phyloP scores from a whole-genome alignment of 2,329 filamentous ascomycete species.

The Aureobasidium sp. region DNA sequence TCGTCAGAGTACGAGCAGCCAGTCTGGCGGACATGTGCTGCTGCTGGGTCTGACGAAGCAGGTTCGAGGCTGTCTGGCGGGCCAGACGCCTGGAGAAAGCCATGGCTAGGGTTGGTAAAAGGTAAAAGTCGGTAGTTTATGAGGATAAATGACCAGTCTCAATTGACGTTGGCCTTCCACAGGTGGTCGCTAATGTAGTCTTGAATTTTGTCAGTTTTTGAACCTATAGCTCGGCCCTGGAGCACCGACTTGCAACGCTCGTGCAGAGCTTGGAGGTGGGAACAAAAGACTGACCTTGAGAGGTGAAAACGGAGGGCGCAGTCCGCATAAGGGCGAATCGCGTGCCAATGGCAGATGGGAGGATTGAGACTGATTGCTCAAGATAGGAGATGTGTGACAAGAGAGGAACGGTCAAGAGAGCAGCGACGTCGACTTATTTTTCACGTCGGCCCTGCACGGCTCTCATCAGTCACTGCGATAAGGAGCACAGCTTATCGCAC shows the following conservation, averaged over 20 bases:
- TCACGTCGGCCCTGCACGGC: slow-evolving; percentile 13
- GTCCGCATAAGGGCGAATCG: slow-evolving; percentile 36
- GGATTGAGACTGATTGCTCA: slow-evolving; percentile 8
- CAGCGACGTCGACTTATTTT: slow-evolving; percentile 10
- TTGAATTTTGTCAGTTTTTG: slow-evolving; percentile 23
- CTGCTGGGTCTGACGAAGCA: slow-evolving; percentile 22
- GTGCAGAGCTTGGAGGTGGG: slow-evolving; percentile 1
- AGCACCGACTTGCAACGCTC: slow-evolving; percentile 10
- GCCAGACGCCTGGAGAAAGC: slow-evolving; percentile 29
- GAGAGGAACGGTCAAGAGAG: slow-evolving; percentile 19
- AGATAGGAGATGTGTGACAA: slow-evolving; percentile 24
- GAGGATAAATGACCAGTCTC: slow-evolving; percentile 25
- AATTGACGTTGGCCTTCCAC: slow-evolving; percentile 61
- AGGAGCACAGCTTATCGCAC: slow-evolving; percentile 12
- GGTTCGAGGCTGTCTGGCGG: slow-evolving; percentile 26
- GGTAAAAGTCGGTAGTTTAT: slow-evolving; percentile 3
- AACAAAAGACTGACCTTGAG: slow-evolving; percentile 39
- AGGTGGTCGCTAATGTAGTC: slow-evolving; percentile 65
- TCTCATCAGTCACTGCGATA: neutral
- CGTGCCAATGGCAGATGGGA: slow-evolving; percentile 18
- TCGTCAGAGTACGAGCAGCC: slow-evolving; percentile 25
- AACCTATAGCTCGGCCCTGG: neutral
- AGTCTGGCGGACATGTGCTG: slow-evolving; percentile 20
- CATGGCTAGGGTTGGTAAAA: slow-evolving; percentile 20
- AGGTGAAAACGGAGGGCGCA: slow-evolving; percentile 46